Base-by-base conservation (phyloP, 1,139 yeast genomes). In the Debaryomyces robertsiae region DNA sequence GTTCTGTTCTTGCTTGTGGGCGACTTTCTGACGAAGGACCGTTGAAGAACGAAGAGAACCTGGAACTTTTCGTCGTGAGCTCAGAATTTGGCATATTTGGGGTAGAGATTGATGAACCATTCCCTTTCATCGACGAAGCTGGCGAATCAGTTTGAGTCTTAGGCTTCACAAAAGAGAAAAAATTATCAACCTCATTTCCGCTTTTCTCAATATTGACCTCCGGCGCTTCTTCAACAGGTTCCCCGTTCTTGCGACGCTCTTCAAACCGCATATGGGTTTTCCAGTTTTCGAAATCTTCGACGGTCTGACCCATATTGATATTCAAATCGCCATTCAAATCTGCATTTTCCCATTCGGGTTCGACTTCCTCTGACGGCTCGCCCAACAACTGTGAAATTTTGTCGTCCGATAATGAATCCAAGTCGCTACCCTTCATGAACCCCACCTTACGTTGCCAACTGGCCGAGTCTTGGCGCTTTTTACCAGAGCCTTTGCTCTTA, bases 241-340 rank as follows among this genome's bases (percentile, higher is more conserved):
- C 79, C 13, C 82, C 83, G 40, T 73, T 72, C 50, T 73, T 73
- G 45, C 67, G 73, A 35, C 74, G 72, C 39, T 81, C 84, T 54
- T 80, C 77, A 39, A 67, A 67, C 49, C 75, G 76, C 82, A 81
- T 78, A 53, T 73, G 73, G 37, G 75, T 68, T 59, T 81, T 83
- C 88, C 90, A 82, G 48, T 73, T 70, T 56, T 83, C 90, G 54
- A 84, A 84, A 52, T 84, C 93, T 40, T 80, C 81, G 15, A 81
- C 83, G 2, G 86, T 75, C 45, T 76, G 80, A 13, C 82, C 82
- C 67, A 75, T 73, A 41, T 65, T 66, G 34, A 60, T 74, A 61
- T 41, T 68, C 58, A 38, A 61, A 42, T 55, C 59, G 28, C 73
- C 50, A 53, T 55, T 45, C 50, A 60, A 40, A 15, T 65, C 68